These are phyloP conservation scores for Rhinocladiella similis DNA, from an alignment of 2,329 filamentous ascomycete species.

Conservation along the genomic window DNA sequence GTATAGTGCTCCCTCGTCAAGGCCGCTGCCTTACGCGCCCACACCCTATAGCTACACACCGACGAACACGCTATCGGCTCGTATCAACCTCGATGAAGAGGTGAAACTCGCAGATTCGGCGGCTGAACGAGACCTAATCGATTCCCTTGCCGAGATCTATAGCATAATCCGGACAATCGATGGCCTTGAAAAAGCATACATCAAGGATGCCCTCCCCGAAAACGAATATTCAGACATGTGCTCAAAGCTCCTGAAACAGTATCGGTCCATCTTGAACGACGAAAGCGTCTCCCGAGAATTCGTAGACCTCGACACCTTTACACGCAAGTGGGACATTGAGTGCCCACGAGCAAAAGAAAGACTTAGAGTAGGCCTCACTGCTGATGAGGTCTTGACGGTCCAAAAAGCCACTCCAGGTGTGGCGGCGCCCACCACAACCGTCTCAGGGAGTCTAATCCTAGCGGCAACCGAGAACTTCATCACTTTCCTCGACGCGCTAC, in stretches of 20 bases:
- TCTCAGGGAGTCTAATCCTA: slow-evolving; percentile 69
- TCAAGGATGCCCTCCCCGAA: slow-evolving; percentile 92
- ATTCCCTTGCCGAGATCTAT: slow-evolving; percentile 95
- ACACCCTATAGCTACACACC: slow-evolving; percentile 91
- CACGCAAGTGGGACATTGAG: slow-evolving; percentile 88
- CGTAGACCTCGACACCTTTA: slow-evolving; percentile 85
- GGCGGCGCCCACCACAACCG: slow-evolving; percentile 28
- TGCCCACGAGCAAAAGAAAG: slow-evolving; percentile 92
- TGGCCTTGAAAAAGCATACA: slow-evolving; percentile 91
- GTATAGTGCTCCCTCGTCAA: slow-evolving; percentile 40
- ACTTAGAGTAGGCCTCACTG: slow-evolving; percentile 83
- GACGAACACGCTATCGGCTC: slow-evolving; percentile 77
- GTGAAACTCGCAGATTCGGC: slow-evolving; percentile 86
- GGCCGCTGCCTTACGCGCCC: slow-evolving; percentile 76
- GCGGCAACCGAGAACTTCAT: slow-evolving; percentile 98
- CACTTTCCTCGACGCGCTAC: slow-evolving; percentile 92
- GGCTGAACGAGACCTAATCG: slow-evolving; percentile 88
- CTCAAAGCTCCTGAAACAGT: slow-evolving; percentile 89
- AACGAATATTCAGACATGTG: slow-evolving; percentile 95
- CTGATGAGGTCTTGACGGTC: slow-evolving; percentile 52
- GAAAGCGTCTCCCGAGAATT: slow-evolving; percentile 89
- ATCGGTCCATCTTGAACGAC: slow-evolving; percentile 89
- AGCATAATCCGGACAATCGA: slow-evolving; percentile 96
- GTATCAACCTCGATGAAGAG: slow-evolving; percentile 94
- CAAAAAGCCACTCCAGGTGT: slow-evolving; percentile 36